These are phyloP conservation scores for Dimocarpus longan DNA, from an alignment of 345 rosid species.

Conservation along the genomic window DNA sequence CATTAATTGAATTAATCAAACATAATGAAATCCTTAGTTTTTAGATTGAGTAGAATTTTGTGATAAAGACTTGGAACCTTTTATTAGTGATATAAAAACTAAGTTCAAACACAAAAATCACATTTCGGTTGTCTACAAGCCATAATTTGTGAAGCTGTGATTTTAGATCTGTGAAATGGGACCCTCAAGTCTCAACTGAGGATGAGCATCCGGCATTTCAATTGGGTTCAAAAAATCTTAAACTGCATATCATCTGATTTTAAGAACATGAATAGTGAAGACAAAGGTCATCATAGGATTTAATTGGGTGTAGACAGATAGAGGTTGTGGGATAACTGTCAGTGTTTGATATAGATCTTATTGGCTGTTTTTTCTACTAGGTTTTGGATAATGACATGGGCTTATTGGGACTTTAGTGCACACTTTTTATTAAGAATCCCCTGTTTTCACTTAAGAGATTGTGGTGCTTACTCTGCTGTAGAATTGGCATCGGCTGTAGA, in stretches of 20 bases:
- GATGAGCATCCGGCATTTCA: background rate
- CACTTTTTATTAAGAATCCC: background rate
- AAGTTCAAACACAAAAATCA: background rate
- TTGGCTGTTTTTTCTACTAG: background rate
- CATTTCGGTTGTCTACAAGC: background rate
- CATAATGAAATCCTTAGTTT: background rate
- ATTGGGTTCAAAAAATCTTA: background rate
- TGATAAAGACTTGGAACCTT: background rate
- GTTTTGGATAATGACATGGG: background rate
- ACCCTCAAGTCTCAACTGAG: background rate
- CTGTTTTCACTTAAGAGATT: background rate
- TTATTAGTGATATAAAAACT: background rate
- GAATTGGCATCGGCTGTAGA: background rate
- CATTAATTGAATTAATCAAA: conserved; percentile 9
- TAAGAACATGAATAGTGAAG: background rate
- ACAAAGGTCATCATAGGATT: background rate
- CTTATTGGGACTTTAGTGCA: background rate
- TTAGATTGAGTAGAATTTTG: background rate
- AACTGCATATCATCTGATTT: background rate
- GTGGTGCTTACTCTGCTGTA: background rate
- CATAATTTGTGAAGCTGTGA: background rate
- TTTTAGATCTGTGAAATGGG: background rate
- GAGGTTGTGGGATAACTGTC: background rate
- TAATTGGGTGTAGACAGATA: background rate
- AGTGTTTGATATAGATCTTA: background rate